phyloP scores from a whole-genome alignment of 352 stramenopile genomes.

The Halophytophthora batemanensis region DNA sequence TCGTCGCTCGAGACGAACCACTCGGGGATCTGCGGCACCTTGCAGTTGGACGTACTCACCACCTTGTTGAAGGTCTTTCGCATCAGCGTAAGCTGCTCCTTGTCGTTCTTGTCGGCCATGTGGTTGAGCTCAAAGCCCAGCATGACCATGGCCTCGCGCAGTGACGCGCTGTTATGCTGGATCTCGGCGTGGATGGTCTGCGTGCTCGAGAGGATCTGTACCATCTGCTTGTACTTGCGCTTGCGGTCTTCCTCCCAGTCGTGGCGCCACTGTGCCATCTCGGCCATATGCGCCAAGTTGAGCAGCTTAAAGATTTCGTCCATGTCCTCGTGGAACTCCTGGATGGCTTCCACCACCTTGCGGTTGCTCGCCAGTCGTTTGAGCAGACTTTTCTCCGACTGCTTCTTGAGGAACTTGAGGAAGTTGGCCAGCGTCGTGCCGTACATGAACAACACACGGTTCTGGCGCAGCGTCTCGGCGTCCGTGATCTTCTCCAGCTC shows the following conservation, averaged over 20 bases:
- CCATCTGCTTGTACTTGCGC: no score
- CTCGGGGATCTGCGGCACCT: slow-evolving; percentile 5
- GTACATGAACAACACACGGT: slow-evolving; percentile 17
- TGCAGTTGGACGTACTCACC: slow-evolving; percentile 5
- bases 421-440: slow-evolving; percentile 16
- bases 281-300: slow-evolving; percentile 6
- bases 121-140: slow-evolving; percentile 11
- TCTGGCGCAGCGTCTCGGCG: slow-evolving; percentile 17
- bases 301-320: slow-evolving; percentile 17
- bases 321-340: slow-evolving; percentile 13
- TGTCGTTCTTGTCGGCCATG: slow-evolving; percentile 9
- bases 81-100: slow-evolving; percentile 7
- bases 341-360: slow-evolving; percentile 6
- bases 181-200: no score
- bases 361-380: slow-evolving; percentile 6
- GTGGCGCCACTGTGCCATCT: slow-evolving; percentile 1
- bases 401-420: slow-evolving; percentile 1
- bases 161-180: no score
- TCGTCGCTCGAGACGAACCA: slow-evolving; percentile 16
- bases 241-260: no score
- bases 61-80: slow-evolving; percentile 12
- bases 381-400: slow-evolving; percentile 1
- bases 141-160: slow-evolving; percentile 9
- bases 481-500: slow-evolving; percentile 24
- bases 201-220: no score